Percentiles rank a stretch among this genome's conserved stretches.
phyloP scores from a whole-genome alignment of 164 flowering plant species.

The Sextonia rubra region DNA sequence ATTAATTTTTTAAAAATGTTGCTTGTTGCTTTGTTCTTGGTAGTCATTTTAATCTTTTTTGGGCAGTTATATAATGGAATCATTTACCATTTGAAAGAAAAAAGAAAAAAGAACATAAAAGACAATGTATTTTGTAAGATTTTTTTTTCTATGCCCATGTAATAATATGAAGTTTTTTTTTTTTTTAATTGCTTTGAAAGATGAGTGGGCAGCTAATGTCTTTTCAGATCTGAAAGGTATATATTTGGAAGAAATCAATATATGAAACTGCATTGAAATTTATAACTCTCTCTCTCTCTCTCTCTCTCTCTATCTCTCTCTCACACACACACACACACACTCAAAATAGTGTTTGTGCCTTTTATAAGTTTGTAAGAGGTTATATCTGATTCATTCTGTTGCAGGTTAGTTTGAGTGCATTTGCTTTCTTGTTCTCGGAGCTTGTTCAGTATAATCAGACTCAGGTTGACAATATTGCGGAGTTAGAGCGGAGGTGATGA shows the following conservation, averaged over 20 bases:
- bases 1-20: too few relatives aligned
- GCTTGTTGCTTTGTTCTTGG: too few relatives aligned
- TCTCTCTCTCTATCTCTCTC: neutral
- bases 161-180: too few relatives aligned
- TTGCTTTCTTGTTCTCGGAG: conserved; percentile 93
- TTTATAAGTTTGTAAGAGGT: neutral
- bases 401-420: conserved; percentile 97
- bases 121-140: too few relatives aligned
- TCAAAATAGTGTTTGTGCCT: too few relatives aligned
- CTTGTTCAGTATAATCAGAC: conserved; percentile 97
- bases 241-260: neutral
- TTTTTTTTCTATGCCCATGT: too few relatives aligned
- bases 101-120: too few relatives aligned
- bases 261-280: neutral
- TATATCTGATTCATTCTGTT: conserved; percentile 8
- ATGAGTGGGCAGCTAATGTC: neutral
- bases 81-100: too few relatives aligned
- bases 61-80: too few relatives aligned
- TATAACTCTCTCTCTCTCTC: too few relatives aligned
- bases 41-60: too few relatives aligned
- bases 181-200: neutral
- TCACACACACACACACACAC: too few relatives aligned
- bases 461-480: conserved; percentile 94
- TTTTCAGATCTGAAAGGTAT: neutral
- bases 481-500: conserved; percentile 81